Conservation (phyloP, 495 filamentous ascomycete genomes). For the Xylaria venustula region DNA sequence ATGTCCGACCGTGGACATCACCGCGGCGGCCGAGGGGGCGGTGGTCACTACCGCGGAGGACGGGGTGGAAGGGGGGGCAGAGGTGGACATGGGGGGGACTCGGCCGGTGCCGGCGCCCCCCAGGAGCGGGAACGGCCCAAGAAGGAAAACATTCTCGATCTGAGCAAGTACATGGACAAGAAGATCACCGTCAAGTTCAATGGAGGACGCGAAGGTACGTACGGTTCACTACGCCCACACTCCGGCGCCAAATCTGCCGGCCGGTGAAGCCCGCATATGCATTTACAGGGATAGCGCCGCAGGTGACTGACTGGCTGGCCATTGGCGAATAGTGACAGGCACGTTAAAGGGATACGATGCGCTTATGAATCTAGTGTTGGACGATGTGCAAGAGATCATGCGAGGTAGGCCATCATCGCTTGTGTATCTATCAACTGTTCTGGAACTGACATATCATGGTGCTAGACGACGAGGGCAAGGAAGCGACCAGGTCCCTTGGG, state of each 20-base stretch:
- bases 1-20: conserved; percentile 67
- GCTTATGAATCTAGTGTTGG: conserved; percentile 95
- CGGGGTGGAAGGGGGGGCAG: conserved; percentile 50
- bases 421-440: background rate
- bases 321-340: conserved; percentile 64
- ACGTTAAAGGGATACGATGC: conserved; percentile 93
- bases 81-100: conserved; percentile 32
- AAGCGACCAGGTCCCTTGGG: conserved; percentile 77
- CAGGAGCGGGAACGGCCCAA: conserved; percentile 75
- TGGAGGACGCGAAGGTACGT: conserved; percentile 91
- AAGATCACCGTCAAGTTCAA: conserved; percentile 93
- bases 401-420: conserved; percentile 57
- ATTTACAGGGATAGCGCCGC: background rate
- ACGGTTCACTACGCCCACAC: conserved; percentile 17
- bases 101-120: conserved; percentile 27
- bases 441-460: conserved; percentile 10
- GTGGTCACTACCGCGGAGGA: conserved; percentile 42
- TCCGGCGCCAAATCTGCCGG: background rate
- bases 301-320: background rate
- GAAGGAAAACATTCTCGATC: conserved; percentile 96
- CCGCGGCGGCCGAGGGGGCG: conserved; percentile 51
- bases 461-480: conserved; percentile 88
- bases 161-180: conserved; percentile 96
- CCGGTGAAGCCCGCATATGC: background rate
- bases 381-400: conserved; percentile 87